Evolutionary conservation across 257 asterid species (phyloP), one percentile per base, ranked within the genome.

Genomic region (Solanum peruvianum): DNA sequence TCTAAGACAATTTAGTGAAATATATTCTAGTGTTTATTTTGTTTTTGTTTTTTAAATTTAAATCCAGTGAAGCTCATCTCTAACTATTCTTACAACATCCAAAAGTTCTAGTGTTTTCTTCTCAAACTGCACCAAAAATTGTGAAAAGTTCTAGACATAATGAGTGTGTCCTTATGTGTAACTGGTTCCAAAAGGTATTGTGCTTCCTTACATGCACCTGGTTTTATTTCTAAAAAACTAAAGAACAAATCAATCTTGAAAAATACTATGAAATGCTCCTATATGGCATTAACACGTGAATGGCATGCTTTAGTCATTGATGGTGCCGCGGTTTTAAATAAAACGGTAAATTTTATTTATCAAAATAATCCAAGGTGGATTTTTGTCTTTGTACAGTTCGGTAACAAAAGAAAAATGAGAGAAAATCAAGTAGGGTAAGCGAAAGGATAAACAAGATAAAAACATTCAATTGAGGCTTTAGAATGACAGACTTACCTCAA

Each of bases 401-500:
- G 33, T 2, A n/a, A 64, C 35, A 64, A 11, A 25, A 64, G 18
- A 27, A 64, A 64, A 64, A 64, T 12, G 4, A 64, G 72, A 12
- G 8, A 29, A 25, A 64, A 64, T 25, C 1, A 9, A 67, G 11
- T 67, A 66, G 35, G 31, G 18, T 12, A 66, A 66, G 20, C 37
- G 21, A 66, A 66, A 67, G 44, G 52, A 35, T 14, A 18, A 84
- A 33, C 27, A 35, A 66, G 31, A n/a, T 52, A 52, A 58, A 49
- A 56, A 25, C 58, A 62, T 62, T 64, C 16, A 12, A 11, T 11
- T n/a, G 35, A 64, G 33, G 71, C 16, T 25, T 64, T 25, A 12
- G 18, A 92, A 31, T 94, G 93, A 88, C 93, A 4, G 89, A 75
- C 77, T 60, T 92, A 37, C 89, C 93, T 16, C 93, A 86, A 49